Evolutionary conservation across 495 filamentous ascomycete species (phyloP).

Genomic region (Penicillium argentinense): DNA sequence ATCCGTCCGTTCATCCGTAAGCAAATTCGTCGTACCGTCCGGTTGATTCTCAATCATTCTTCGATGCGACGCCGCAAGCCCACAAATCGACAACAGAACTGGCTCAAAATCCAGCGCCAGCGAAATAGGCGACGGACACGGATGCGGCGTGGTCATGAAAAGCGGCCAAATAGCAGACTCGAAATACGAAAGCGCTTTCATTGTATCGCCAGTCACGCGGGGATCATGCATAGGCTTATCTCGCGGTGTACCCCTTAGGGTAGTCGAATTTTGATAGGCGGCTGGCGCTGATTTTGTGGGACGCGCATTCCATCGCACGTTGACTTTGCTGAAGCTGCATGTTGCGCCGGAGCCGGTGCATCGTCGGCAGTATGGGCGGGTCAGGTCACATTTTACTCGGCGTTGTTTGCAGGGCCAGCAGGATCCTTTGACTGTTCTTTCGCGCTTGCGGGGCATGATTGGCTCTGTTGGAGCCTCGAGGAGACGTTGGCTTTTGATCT

Average conservation of each 20-base stretch:
- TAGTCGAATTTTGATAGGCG: constrained; percentile 19
- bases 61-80: constrained; percentile 30
- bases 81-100: constrained; percentile 27
- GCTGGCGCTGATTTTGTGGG: constrained; percentile 15
- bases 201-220: constrained; percentile 4
- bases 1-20: constrained; percentile 11
- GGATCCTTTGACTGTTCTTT: constrained; percentile 38
- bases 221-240: constrained; percentile 9
- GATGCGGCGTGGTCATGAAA: constrained; percentile 20
- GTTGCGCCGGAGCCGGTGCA: constrained; percentile 30
- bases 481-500: no score
- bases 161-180: constrained; percentile 19
- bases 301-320: constrained; percentile 31
- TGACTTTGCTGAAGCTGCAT: constrained; percentile 37
- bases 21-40: no score
- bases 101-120: constrained; percentile 24
- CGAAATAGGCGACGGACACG: constrained; percentile 30
- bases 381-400: constrained; percentile 37
- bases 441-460: constrained; percentile 25
- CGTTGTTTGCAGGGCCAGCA: constrained; percentile 42
- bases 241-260: no score
- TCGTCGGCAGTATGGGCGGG: constrained; percentile 26
- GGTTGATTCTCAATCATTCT: no score
- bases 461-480: no score
- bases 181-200: constrained; percentile 19